Evolutionary conservation across 495 filamentous ascomycete species (phyloP), one percentile per base, ranked within the genome.

Genomic region (Halenospora varia): DNA sequence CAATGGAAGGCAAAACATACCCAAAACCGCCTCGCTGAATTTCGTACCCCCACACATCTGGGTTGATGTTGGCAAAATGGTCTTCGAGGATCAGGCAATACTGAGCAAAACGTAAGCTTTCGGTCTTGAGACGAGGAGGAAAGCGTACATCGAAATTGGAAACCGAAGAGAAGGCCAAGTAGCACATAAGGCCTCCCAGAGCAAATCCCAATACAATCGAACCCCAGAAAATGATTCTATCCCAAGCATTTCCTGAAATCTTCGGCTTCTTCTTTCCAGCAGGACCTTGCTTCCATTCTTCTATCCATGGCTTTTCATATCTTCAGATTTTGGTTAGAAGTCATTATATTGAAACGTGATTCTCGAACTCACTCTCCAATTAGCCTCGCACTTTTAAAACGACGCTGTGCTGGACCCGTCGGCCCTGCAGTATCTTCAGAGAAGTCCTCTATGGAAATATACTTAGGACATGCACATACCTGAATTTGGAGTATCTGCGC

Each of bases 31-130:
- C 68, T 10, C 66, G 25, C 59, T 75, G 53, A 2, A 76, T 66
- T 59, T 72, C 67, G 48, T 70, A 66, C 13, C 46, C 57, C 73
- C 74, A 77, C 0, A 62, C 58, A 40, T 56, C 29, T 6, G 19
- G 11, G 55, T 75, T 66, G 42, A 77, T 62, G 2, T 57, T 64
- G n/a, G 57, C 51, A 57, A 75, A 77, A 26, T 71, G 53, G 51
- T 77, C 74, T n/a, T 74, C 66, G 25, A 74, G 55, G 1, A 75
- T 51, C 23, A 73, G 56, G 49, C 74, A 72, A 51, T 72, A 72
- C 62, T 68, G 29, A 35, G 29, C 29, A 35, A 56, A 25, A n/a
- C n/a, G n/a, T n/a, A n/a, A n/a, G n/a, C n/a, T n/a, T 35, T 35
- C 4, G 29, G 6, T 6, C 4, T 35, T 35, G 29, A 35, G 29